Percentiles rank a stretch among this genome's conserved stretches.
Conservation (phyloP, 371 early-diverging fungal species). For the Batkoa obscura region DNA sequence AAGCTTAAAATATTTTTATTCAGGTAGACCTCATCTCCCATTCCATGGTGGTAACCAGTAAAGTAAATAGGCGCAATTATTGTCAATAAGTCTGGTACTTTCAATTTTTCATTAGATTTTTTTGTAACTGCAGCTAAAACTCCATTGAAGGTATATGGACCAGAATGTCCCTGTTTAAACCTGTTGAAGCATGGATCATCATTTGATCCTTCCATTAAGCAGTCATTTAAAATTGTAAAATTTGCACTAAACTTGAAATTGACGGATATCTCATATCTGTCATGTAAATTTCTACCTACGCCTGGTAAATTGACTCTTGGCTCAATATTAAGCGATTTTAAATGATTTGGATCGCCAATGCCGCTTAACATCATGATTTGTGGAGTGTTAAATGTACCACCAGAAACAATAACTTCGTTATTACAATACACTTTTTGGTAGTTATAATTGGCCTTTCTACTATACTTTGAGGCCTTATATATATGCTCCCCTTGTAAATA, state of each 20-base stretch:
- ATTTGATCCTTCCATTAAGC: neutral
- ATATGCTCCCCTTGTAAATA: neutral
- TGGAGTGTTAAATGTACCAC: slow-evolving; percentile 12
- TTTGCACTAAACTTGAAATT: neutral
- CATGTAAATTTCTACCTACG: neutral
- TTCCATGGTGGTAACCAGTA: neutral
- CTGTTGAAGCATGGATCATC: neutral
- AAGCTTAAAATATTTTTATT: neutral
- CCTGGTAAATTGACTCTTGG: neutral
- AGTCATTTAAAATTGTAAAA: neutral
- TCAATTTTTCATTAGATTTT: neutral
- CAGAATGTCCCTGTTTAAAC: neutral
- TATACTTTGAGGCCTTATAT: neutral
- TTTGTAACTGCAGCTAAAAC: neutral
- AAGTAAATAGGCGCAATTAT: slow-evolving; percentile 2
- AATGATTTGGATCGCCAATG: slow-evolving; percentile 6
- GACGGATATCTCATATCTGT: neutral
- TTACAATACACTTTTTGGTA: slow-evolving; percentile 7
- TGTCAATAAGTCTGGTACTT: neutral
- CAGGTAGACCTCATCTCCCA: neutral
- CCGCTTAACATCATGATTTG: slow-evolving; percentile 13
- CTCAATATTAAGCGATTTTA: neutral
- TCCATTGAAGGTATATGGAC: slow-evolving; percentile 1
- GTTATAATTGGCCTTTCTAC: neutral
- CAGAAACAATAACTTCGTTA: slow-evolving; percentile 13